Conservation (phyloP, 352 stramenopile species). For the Globisporangium polare region DNA sequence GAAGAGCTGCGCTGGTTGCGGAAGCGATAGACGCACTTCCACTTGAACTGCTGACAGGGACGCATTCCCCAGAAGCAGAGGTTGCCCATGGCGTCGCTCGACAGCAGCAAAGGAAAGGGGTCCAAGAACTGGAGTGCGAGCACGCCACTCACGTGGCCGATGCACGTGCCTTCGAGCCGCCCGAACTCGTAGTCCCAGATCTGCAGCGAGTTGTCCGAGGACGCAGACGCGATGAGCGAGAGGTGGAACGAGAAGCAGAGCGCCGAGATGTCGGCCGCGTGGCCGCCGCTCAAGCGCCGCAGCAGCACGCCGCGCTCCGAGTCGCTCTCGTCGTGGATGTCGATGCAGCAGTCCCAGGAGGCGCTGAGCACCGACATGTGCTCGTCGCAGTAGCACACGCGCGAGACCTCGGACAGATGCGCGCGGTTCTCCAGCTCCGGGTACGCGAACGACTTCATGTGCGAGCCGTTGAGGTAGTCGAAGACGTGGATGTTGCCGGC, state of each 20-base stretch:
- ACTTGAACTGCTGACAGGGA: constrained; percentile 49
- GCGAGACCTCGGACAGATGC: constrained; percentile 69
- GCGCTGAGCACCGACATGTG: constrained; percentile 82
- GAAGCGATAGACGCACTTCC: constrained; percentile 75
- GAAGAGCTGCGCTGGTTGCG: constrained; percentile 40
- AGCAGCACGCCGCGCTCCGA: constrained; percentile 74
- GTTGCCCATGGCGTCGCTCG: constrained; percentile 67
- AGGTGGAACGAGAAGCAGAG: constrained; percentile 70
- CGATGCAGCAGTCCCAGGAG: constrained; percentile 81
- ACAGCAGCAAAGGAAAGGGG: constrained; percentile 62
- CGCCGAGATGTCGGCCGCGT: constrained; percentile 75
- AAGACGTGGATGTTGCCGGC: constrained; percentile 74
- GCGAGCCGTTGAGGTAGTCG: constrained; percentile 83
- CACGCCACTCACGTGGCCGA: constrained; percentile 68
- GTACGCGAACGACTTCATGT: constrained; percentile 87
- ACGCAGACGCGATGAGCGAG: constrained; percentile 74
- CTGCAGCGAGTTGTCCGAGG: constrained; percentile 64
- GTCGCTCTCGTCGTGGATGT: constrained; percentile 83
- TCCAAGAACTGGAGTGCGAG: constrained; percentile 68
- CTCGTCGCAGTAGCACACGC: constrained; percentile 79
- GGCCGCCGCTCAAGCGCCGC: constrained; percentile 64
- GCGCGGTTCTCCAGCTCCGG: constrained; percentile 56
- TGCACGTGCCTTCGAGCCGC: constrained; percentile 64
- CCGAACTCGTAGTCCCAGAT: constrained; percentile 90
- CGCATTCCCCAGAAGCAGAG: constrained; percentile 77